Evolutionary conservation across 1,139 yeast species (phyloP).

Genomic region (Wickerhamomyces sp.): DNA sequence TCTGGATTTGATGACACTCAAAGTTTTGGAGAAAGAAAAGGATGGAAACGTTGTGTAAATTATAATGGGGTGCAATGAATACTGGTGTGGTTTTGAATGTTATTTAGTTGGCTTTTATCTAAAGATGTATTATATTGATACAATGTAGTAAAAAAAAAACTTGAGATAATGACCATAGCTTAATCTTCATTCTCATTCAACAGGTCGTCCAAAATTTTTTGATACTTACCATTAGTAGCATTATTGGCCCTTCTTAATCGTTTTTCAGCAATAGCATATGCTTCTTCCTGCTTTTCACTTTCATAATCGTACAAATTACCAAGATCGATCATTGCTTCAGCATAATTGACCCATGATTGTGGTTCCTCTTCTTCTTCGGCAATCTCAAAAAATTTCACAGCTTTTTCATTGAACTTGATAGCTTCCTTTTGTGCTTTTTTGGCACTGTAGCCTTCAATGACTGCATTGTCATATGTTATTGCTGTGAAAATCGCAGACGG

Average conservation of each 20-base stretch:
- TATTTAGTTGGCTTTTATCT: too few relatives aligned
- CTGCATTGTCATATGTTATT: conserved; percentile 53
- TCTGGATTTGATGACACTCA: conserved; percentile 37
- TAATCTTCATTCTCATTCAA: too few relatives aligned
- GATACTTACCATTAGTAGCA: conserved; percentile 70
- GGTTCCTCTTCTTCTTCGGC: conserved; percentile 74
- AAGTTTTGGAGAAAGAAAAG: conserved; percentile 32
- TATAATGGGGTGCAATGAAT: too few relatives aligned
- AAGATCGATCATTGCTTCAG: conserved; percentile 77
- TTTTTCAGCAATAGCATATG: conserved; percentile 64
- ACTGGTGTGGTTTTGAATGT: too few relatives aligned
- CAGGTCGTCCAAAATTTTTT: conserved; percentile 44
- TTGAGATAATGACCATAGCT: too few relatives aligned
- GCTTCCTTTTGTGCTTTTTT: conserved; percentile 47
- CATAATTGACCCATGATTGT: conserved; percentile 72
- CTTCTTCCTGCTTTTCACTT: conserved; percentile 55
- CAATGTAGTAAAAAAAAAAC: too few relatives aligned
- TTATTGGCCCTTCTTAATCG: conserved; percentile 61
- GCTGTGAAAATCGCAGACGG: conserved; percentile 53
- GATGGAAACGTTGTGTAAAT: too few relatives aligned
- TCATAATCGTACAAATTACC: conserved; percentile 70
- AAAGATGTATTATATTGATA: too few relatives aligned
- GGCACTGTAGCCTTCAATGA: conserved; percentile 27
- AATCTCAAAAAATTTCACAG: conserved; percentile 49
- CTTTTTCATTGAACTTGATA: conserved; percentile 43